These are phyloP conservation scores for Fusarium annulatum DNA, from an alignment of 2,329 filamentous ascomycete genomes.

Conservation along the genomic window DNA sequence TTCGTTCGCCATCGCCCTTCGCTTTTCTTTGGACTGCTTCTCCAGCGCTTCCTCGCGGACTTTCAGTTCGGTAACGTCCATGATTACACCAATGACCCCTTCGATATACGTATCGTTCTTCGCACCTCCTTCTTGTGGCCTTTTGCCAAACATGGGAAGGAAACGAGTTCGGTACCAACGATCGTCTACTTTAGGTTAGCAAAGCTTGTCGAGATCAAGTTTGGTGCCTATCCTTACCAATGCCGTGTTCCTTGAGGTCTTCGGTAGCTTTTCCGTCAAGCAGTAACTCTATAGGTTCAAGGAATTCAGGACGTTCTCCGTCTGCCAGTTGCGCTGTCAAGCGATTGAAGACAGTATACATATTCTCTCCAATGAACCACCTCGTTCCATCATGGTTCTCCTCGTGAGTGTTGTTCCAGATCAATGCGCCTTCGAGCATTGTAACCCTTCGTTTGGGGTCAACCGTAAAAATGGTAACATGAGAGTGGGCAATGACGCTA, in stretches of 20 bases:
- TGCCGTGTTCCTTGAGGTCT: conserved; percentile 72
- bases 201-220: not conserved
- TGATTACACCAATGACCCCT: conserved; percentile 81
- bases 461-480: conserved; percentile 80
- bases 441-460: conserved; percentile 71
- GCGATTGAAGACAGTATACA: conserved; percentile 72
- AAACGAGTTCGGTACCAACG: conserved; percentile 79
- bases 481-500: conserved; percentile 78
- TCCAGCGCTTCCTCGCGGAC: conserved; percentile 60
- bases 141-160: conserved; percentile 71
- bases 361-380: conserved; percentile 69
- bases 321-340: conserved; percentile 57
- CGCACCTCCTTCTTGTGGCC: conserved; percentile 61
- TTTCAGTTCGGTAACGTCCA: conserved; percentile 81
- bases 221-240: conserved; percentile 52
- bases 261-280: conserved; percentile 69
- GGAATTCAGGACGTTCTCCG: conserved; percentile 60
- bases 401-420: conserved; percentile 61
- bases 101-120: conserved; percentile 65
- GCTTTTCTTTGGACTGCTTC: conserved; percentile 75
- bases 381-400: conserved; percentile 54
- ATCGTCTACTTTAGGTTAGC: conserved; percentile 55
- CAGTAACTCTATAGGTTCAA: conserved; percentile 71
- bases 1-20: conserved; percentile 77
- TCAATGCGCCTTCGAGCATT: conserved; percentile 75